Evolutionary conservation across 225 moss, liverwort and hornwort genomes (phyloP).

Genomic region (Neckera pumila): DNA sequence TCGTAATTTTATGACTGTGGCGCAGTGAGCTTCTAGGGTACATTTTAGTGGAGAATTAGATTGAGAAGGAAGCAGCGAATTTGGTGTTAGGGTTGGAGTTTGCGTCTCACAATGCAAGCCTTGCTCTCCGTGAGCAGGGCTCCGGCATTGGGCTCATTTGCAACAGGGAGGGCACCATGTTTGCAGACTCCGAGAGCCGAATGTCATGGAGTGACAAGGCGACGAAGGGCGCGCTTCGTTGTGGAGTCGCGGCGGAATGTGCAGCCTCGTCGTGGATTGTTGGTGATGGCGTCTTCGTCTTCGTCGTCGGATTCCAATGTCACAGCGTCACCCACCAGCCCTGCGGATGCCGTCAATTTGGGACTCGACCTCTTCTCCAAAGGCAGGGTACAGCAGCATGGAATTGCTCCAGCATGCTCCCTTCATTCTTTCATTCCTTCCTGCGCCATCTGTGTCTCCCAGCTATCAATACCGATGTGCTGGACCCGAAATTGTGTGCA

Average conservation of each 20-base stretch:
- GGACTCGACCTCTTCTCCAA: conserved; percentile 79
- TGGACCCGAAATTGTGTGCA: background rate
- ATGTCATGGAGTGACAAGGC: background rate
- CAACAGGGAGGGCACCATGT: background rate
- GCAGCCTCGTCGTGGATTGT: background rate
- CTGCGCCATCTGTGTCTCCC: background rate
- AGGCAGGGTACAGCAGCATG: conserved; percentile 68
- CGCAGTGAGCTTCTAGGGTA: background rate
- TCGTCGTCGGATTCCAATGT: conserved; percentile 8
- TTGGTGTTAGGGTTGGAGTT: background rate
- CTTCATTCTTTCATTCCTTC: background rate
- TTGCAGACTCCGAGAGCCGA: background rate
- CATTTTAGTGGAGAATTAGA: background rate
- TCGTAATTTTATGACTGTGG: background rate
- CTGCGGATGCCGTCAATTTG: conserved; percentile 65
- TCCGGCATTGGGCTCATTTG: conserved; percentile 5
- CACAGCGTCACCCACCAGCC: conserved; percentile 29
- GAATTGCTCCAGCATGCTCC: conserved; percentile 2
- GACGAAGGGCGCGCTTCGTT: background rate
- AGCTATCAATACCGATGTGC: background rate
- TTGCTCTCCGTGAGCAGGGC: conserved; percentile 31
- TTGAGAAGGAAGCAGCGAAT: background rate
- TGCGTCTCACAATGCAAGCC: conserved; percentile 19
- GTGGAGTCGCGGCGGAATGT: background rate
- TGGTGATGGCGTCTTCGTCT: background rate